Conservation (phyloP, 768 basidiomycete species). For the Hortiboletus flavorubellus region DNA sequence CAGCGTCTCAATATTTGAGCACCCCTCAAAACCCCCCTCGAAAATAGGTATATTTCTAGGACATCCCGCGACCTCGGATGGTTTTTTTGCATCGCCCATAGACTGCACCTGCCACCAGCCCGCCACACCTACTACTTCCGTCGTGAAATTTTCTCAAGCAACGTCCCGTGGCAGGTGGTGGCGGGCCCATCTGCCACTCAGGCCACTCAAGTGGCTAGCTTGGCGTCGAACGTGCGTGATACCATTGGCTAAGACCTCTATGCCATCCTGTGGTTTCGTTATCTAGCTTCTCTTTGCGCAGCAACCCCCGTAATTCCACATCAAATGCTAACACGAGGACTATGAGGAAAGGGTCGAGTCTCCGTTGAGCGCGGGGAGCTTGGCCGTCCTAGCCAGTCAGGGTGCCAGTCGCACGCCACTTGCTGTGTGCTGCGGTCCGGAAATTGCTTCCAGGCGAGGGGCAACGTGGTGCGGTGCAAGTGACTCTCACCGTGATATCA, state of each 20-base stretch:
- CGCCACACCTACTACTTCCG: background rate
- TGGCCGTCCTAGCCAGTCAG: background rate
- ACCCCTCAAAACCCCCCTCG: background rate
- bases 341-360: background rate
- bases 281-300: background rate
- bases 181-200: background rate
- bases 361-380: background rate
- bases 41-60: background rate
- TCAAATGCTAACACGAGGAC: background rate
- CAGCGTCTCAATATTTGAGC: background rate
- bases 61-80: too few species aligned
- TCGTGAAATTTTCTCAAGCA: background rate
- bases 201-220: too few species aligned
- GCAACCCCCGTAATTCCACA: background rate
- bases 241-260: too few species aligned
- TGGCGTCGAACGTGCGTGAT: too few species aligned
- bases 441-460: background rate
- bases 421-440: background rate
- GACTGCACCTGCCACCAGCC: background rate
- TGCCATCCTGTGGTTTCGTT: background rate
- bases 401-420: background rate
- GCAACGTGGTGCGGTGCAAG: too few species aligned
- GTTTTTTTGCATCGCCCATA: background rate
- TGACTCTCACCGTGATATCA: background rate
- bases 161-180: background rate